A percentile compares a stretch with the other conserved stretches of the same genome.
These are phyloP conservation scores for Gypsophila paniculata DNA, from an alignment of 179 eudicot species.

Conservation along the genomic window DNA sequence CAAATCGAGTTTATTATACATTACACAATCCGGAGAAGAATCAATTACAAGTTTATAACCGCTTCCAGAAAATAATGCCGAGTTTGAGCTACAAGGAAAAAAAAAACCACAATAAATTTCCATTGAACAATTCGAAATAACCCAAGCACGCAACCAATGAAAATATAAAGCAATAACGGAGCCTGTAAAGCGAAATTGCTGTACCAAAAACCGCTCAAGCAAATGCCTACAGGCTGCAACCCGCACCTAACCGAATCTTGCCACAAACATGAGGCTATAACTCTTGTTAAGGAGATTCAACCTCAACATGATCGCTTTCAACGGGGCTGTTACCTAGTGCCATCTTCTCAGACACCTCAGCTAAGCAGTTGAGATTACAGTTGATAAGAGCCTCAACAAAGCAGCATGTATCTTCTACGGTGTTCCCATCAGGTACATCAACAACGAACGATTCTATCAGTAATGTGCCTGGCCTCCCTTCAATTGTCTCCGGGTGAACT, in stretches of 20 bases:
- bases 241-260: background rate
- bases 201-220: constrained; percentile 24
- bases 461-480: constrained; percentile 43
- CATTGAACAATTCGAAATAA: background rate
- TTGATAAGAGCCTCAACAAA: constrained; percentile 42
- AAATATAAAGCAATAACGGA: background rate
- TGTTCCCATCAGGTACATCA: constrained; percentile 44
- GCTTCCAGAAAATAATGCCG: background rate
- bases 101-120: constrained; percentile 18
- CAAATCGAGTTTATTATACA: constrained; percentile 1
- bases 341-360: constrained; percentile 42
- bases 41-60: background rate
- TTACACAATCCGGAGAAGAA: constrained; percentile 1
- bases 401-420: constrained; percentile 41
- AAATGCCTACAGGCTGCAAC: constrained; percentile 8
- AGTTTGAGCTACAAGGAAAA: background rate
- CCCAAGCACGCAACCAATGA: background rate
- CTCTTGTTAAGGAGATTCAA: background rate
- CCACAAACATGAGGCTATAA: background rate
- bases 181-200: constrained; percentile 14
- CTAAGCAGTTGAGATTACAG: constrained; percentile 43
- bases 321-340: constrained; percentile 20
- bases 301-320: constrained; percentile 5
- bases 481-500: constrained; percentile 42
- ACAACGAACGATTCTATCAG: constrained; percentile 43